phyloP scores from a whole-genome alignment of 768 basidiomycete genomes.

The Lactarius hengduanensis region DNA sequence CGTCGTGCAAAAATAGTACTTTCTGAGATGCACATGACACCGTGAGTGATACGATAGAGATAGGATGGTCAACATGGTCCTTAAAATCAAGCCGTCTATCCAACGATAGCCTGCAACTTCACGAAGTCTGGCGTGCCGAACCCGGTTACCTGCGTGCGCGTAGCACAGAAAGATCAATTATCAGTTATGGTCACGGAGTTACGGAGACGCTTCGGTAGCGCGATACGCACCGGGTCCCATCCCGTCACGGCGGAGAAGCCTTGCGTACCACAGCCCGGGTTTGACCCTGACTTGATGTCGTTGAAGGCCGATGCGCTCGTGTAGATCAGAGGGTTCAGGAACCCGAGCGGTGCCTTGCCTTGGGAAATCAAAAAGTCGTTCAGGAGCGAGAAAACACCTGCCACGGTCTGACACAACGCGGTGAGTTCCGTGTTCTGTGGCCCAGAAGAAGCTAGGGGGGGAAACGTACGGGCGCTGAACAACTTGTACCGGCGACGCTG shows the following conservation, averaged over 20 bases:
- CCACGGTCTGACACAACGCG: constrained; percentile 28
- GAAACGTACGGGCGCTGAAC: constrained; percentile 35
- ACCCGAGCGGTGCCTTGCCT: constrained; percentile 38
- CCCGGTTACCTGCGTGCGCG: constrained; percentile 31
- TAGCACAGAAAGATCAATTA: background rate
- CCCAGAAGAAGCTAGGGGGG: background rate
- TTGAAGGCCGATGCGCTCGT: constrained; percentile 35
- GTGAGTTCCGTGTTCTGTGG: background rate
- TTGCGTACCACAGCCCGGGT: constrained; percentile 59
- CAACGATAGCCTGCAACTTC: constrained; percentile 33
- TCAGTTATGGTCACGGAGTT: constrained; percentile 7
- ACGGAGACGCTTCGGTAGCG: background rate
- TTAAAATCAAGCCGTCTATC: background rate
- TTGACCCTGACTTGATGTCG: constrained; percentile 57
- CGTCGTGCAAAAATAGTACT: background rate
- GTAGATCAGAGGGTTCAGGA: constrained; percentile 43
- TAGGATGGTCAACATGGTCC: background rate
- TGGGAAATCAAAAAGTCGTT: constrained; percentile 40
- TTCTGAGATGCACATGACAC: background rate
- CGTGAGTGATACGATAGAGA: background rate
- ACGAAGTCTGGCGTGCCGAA: constrained; percentile 36
- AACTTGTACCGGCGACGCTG: constrained; percentile 48
- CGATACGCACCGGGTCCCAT: constrained; percentile 28
- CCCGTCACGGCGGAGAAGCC: constrained; percentile 38
- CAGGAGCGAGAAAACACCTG: constrained; percentile 39